A percentile compares a stretch with the other conserved stretches of the same genome.
phyloP scores from a whole-genome alignment of 306 rosid species.

The Geum urbanum region DNA sequence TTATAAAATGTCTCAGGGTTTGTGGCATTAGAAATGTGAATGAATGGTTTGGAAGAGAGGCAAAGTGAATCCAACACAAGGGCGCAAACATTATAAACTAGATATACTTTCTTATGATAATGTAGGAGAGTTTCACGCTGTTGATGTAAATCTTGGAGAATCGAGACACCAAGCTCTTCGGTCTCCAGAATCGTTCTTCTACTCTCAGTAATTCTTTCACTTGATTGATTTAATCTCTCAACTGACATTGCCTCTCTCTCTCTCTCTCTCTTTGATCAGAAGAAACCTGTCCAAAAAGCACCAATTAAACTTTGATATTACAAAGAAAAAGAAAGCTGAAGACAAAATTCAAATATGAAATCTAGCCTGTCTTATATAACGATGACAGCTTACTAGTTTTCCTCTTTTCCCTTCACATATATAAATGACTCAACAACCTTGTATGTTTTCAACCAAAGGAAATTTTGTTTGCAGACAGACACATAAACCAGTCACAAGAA shows the following conservation, averaged over 20 bases:
- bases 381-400: background rate
- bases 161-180: constrained; percentile 75
- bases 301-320: background rate
- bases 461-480: too few species aligned
- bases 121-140: constrained; percentile 82
- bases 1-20: background rate
- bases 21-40: background rate
- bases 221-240: constrained; percentile 66
- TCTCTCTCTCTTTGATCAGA: constrained; percentile 70
- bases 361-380: constrained; percentile 10
- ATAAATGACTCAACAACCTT: too few species aligned
- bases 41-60: background rate
- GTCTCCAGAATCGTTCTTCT: constrained; percentile 76
- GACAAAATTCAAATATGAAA: constrained; percentile 12
- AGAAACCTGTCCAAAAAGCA: constrained; percentile 52
- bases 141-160: constrained; percentile 81
- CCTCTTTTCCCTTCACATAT: background rate
- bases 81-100: constrained; percentile 9
- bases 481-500: too few species aligned
- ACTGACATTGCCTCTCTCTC: constrained; percentile 77
- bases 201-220: constrained; percentile 66
- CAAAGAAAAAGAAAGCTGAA: background rate
- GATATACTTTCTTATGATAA: constrained; percentile 65
- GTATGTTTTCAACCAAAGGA: too few species aligned
- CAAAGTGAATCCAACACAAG: constrained; percentile 1